Conservation (phyloP, 768 basidiomycete species). For the Phylloporus arenicola region DNA sequence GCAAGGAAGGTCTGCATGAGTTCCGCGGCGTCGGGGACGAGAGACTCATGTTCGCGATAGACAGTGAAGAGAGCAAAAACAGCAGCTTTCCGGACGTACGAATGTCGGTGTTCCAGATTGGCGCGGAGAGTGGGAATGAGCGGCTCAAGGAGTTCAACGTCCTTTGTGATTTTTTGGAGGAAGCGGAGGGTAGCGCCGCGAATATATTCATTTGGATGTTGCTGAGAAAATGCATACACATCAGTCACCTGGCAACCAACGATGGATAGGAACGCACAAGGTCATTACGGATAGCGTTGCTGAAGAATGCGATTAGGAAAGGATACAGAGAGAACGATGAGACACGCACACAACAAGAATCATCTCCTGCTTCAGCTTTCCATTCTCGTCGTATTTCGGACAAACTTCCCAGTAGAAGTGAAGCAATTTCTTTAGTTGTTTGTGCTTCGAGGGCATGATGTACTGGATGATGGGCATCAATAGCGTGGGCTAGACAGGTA, state of each 20-base stretch:
- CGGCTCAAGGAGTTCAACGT: slow-evolving; percentile 91
- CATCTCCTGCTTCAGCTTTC: slow-evolving; percentile 99
- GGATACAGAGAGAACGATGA: slow-evolving; percentile 1
- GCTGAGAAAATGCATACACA: slow-evolving; percentile 40
- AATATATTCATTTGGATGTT: slow-evolving; percentile 99
- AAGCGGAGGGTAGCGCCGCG: slow-evolving; percentile 96
- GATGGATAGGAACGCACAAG: slow-evolving; percentile 50
- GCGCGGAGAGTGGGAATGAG: slow-evolving; percentile 89
- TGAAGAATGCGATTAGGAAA: slow-evolving; percentile 28
- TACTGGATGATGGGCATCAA: slow-evolving; percentile 99
- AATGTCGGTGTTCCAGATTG: slow-evolving; percentile 95
- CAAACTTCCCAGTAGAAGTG: slow-evolving; percentile 98
- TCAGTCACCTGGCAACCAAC: not conserved
- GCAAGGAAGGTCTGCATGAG: slow-evolving; percentile 94
- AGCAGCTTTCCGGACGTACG: slow-evolving; percentile 97
- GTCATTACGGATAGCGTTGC: slow-evolving; percentile 97
- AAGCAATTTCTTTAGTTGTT: slow-evolving; percentile 93
- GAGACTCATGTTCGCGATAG: slow-evolving; percentile 88
- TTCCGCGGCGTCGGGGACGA: slow-evolving; percentile 95
- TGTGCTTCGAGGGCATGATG: slow-evolving; percentile 91
- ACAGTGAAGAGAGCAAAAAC: slow-evolving; percentile 95
- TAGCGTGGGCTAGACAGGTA: slow-evolving; percentile 59
- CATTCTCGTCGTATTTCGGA: slow-evolving; percentile 94
- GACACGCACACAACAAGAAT: slow-evolving; percentile 89
- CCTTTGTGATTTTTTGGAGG: slow-evolving; percentile 91